Evolutionary conservation across 768 basidiomycete species (phyloP), one percentile per base, ranked within the genome.

Genomic region (Termitomyces sp.): DNA sequence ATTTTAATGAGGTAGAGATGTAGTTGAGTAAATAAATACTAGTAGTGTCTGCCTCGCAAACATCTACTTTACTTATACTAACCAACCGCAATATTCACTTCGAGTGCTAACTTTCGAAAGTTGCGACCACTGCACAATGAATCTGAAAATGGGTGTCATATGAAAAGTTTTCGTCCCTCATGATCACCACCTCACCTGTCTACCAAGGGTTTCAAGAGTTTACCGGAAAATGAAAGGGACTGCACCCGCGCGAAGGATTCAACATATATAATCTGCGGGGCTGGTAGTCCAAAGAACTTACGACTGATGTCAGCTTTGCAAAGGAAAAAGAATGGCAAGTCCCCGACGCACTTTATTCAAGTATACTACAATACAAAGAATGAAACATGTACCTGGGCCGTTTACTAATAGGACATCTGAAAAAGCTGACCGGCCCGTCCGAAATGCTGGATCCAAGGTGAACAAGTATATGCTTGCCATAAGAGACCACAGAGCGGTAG

Each of bases 191-290:
- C 80, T 62, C 64, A 85, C 91, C 86, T 80, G 69, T 98, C 94
- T 5, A 90, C 94, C 32, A 96, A 74, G n/a, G 82, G 83, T 47
- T 84, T 81, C 27, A 98, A 78, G 36, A 98, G 75, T 65, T 82
- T 92, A 26, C 89, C 96, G 26, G 93, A 94, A 22, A 95, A 77
- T 14, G 93, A 96, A 26, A 98, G 79, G 1, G 81, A 79, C 20
- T 74, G 77, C 2, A 95, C 93, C 5, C 96, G 87, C 8, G 96
- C 95, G 70, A 96, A 97, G 0, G 93, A 94, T 71, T 98, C 97
- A 40, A 98, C 79, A 69, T 97, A 99, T 52, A 99, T 82, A 30
- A 93, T 70, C 40, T 73, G 77, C 6, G 96, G 89, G 1, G 87
- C 81, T 22, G 79, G 76, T 36, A 95, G 70, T 27, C 89, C 89